Evolutionary conservation across 2,329 filamentous ascomycete genomes (phyloP).

Genomic region (Ilyonectria sp.): DNA sequence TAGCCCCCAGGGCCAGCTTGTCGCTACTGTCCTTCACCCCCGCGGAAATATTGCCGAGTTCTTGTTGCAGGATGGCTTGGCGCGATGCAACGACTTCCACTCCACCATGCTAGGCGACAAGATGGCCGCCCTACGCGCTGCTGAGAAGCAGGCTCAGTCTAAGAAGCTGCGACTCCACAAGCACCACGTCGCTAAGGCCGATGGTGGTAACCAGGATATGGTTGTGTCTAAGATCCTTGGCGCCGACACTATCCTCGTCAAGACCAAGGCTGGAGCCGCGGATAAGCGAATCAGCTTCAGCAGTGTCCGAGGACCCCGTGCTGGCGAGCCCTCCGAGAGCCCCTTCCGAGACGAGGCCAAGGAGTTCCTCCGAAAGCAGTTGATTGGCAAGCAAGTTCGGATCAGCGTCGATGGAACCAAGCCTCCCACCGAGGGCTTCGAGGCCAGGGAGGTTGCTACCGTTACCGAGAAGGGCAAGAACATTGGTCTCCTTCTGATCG

Average conservation of each 20-base stretch:
- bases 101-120: conserved; percentile 90
- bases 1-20: conserved; percentile 92
- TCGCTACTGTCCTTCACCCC: conserved; percentile 89
- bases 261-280: conserved; percentile 82
- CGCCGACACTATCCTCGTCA: conserved; percentile 89
- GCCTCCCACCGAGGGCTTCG: conserved; percentile 89
- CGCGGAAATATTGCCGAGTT: conserved; percentile 94
- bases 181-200: conserved; percentile 80
- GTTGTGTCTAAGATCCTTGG: conserved; percentile 88
- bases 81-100: conserved; percentile 95
- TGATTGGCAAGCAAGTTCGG: conserved; percentile 96
- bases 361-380: conserved; percentile 92
- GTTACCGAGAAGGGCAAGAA: conserved; percentile 89
- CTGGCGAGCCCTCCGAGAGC: conserved; percentile 86
- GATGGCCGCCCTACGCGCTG: conserved; percentile 88
- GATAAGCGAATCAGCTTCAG: conserved; percentile 95
- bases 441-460: conserved; percentile 95
- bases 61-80: conserved; percentile 89
- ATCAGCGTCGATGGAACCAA: conserved; percentile 92
- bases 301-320: conserved; percentile 94
- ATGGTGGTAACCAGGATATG: conserved; percentile 80
- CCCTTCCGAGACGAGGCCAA: conserved; percentile 95
- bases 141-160: conserved; percentile 88
- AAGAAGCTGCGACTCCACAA: conserved; percentile 86
- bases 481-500: conserved; percentile 86